Evolutionary conservation across 805 yeast genomes (phyloP), one percentile per base, ranked within the genome.

Genomic region (Pichia eremophila): DNA sequence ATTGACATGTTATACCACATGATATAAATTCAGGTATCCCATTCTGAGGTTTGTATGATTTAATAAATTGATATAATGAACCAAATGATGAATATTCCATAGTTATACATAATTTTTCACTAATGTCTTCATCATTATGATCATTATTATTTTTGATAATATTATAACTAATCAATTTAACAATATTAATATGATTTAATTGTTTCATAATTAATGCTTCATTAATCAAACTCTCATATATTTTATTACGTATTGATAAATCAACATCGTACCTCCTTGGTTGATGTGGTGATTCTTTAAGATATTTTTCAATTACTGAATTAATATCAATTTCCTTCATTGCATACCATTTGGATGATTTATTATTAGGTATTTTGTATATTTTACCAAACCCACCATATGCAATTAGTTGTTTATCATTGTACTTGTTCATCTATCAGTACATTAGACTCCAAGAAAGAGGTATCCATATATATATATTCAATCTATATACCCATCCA

Each of bases 371-470:
- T 12, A 54, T 58, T 38, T 60, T 74, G 63, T 82, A 89, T 5
- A 91, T 97, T 38, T 78, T 77, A 1, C 97, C 98, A 61, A 80
- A 89, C 0, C 97, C 97, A 2, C 99, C 99, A 50, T 77, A 77
- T 34, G 36, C 36, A 34, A 34, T 15, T 15, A 34, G 8, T 14
- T 7, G 8, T 14, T 34, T 34, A 9, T 34, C 36, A 15, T 34
- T 34, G 17, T 12, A 22, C n/a, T n/a, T n/a, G 6, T 22, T 22
- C 25, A 22, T 22, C 25, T 22, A 22, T 22, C 25, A 22, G 6
- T 22, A 22, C 6, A 22, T 22, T 5, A 22, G 4, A 22, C 25
- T 22, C 25, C 6, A 22, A 22, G 6, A 22, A 4, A 22, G 25
- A 5, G 6, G 6, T 22, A n/a, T n/a, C n/a, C n/a, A n/a, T n/a